These are phyloP conservation scores for Monilinia polystroma DNA, from an alignment of 2,329 filamentous ascomycete species.

Conservation along the genomic window DNA sequence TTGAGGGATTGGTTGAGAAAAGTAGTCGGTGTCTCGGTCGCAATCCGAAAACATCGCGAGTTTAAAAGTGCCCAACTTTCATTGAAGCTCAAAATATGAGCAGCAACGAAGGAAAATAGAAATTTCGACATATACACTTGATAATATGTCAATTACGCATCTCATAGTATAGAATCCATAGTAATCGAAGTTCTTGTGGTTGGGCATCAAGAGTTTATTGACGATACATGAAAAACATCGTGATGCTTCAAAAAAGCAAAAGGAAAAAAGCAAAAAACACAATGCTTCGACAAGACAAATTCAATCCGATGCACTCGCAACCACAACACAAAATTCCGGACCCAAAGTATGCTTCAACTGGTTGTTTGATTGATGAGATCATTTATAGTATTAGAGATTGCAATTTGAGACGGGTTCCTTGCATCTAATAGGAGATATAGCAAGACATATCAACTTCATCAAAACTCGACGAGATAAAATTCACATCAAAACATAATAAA, in stretches of 20 bases:
- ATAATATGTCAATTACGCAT: conserved; percentile 19
- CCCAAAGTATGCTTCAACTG: background rate
- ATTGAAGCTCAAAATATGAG: background rate
- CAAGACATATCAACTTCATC: conserved; percentile 7
- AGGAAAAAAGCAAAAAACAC: background rate
- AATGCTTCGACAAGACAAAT: background rate
- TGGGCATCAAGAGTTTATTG: background rate
- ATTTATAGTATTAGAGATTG: background rate
- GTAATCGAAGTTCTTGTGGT: background rate
- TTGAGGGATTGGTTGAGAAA: background rate
- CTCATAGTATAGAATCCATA: conserved; percentile 1
- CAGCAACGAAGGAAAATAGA: background rate
- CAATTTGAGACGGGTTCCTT: background rate
- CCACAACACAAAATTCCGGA: conserved; percentile 10
- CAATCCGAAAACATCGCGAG: conserved; percentile 16
- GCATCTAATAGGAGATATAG: background rate
- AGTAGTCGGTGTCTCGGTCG: conserved; percentile 14
- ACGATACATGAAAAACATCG: conserved; percentile 18
- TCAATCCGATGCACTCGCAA: conserved; percentile 16
- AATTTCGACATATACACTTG: conserved; percentile 4
- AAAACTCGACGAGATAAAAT: conserved; percentile 6
- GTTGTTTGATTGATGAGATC: conserved; percentile 12
- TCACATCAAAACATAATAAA: background rate
- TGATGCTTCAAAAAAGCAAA: conserved; percentile 18
- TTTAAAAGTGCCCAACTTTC: conserved; percentile 18